A percentile compares a stretch with the other conserved stretches of the same genome.
These are phyloP conservation scores for Pneumocystis sp. DNA, from an alignment of 1,139 yeast species.

Conservation along the genomic window DNA sequence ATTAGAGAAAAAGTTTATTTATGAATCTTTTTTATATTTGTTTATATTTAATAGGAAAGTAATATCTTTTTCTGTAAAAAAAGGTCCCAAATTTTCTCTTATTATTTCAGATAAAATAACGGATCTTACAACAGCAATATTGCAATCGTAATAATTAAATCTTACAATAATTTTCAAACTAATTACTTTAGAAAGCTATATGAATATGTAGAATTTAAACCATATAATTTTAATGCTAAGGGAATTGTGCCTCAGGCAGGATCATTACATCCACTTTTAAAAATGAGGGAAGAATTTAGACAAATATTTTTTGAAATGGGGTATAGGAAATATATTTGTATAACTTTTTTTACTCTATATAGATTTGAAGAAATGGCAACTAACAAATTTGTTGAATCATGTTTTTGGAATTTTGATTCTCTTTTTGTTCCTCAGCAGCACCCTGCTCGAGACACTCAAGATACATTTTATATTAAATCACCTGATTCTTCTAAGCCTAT, in stretches of 20 bases:
- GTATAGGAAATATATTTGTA: not conserved
- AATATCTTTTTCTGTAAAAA: conserved; percentile 58
- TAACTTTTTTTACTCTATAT: not conserved
- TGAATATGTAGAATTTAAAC: conserved; percentile 76
- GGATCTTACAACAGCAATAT: conserved; percentile 88
- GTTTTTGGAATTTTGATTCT: conserved; percentile 98
- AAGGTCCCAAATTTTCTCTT: conserved; percentile 73
- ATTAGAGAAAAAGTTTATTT: conserved; percentile 32
- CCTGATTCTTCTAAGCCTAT: conserved; percentile 51
- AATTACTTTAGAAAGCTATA: conserved; percentile 46
- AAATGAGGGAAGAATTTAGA: conserved; percentile 94
- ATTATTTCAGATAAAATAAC: conserved; percentile 75
- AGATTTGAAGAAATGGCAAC: conserved; percentile 93
- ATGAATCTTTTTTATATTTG: not conserved
- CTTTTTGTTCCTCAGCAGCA: conserved; percentile 97
- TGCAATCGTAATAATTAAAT: conserved; percentile 24
- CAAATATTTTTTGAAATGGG: conserved; percentile 97
- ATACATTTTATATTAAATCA: conserved; percentile 91
- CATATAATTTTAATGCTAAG: conserved; percentile 90
- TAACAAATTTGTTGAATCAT: conserved; percentile 91
- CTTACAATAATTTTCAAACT: not conserved
- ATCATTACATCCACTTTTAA: conserved; percentile 89
- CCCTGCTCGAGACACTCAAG: conserved; percentile 98
- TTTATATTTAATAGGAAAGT: conserved; percentile 30
- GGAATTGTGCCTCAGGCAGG: conserved; percentile 80